Conservation (phyloP, 352 stramenopile genomes). For the Globisporangium spinosum region DNA sequence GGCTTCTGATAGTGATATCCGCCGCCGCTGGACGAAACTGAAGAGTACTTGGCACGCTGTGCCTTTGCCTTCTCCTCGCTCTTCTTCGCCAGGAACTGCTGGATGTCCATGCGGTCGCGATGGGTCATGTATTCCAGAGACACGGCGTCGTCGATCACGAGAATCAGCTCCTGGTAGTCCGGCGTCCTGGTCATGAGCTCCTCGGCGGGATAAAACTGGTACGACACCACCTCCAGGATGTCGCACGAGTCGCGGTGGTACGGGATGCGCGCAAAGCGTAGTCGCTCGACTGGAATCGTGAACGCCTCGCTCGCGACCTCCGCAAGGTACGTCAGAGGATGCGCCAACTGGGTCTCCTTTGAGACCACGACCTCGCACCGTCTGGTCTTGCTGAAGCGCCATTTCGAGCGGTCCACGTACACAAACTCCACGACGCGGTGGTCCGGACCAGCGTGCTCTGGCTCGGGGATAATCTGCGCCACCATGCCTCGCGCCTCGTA, state of each 20-base stretch:
- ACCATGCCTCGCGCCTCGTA: constrained; percentile 80
- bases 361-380: constrained; percentile 58
- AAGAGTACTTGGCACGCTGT: constrained; percentile 44
- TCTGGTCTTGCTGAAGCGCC: constrained; percentile 55
- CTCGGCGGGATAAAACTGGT: constrained; percentile 33
- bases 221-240: constrained; percentile 66
- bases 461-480: constrained; percentile 57
- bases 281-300: constrained; percentile 44
- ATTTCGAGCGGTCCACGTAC: constrained; percentile 60
- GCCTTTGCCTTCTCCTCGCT: constrained; percentile 53
- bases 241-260: constrained; percentile 63
- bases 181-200: constrained; percentile 22
- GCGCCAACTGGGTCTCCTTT: constrained; percentile 25
- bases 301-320: constrained; percentile 35
- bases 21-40: constrained; percentile 23
- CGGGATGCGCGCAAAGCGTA: constrained; percentile 57
- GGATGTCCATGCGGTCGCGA: constrained; percentile 48
- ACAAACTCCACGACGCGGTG: constrained; percentile 69
- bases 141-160: constrained; percentile 57
- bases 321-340: constrained; percentile 37
- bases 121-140: constrained; percentile 34
- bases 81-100: constrained; percentile 55
- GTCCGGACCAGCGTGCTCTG: constrained; percentile 36
- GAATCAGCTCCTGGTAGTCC: constrained; percentile 63
- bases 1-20: constrained; percentile 62